Base-by-base conservation (phyloP, 495 filamentous ascomycete species). In the Friedmanniomyces endolithicus region DNA sequence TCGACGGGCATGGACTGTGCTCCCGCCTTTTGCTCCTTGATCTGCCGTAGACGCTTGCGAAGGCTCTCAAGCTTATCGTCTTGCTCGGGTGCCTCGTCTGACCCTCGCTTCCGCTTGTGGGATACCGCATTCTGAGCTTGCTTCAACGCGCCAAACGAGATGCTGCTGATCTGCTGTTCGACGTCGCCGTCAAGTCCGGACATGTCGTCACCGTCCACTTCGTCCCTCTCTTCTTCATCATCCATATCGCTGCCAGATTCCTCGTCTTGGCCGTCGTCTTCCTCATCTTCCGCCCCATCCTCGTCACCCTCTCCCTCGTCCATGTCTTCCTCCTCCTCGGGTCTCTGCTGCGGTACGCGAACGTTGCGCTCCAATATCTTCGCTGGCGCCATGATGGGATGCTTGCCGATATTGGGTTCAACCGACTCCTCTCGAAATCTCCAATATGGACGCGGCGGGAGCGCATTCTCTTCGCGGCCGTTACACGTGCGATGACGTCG, bases 101-200 rank as follows among this genome's bases (percentile, higher is more conserved):
- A 65, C 66, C 61, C 73, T 64, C 62, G 72, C 67, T 64, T 77
- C 65, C 50, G 75, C 70, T 69, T 77, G 64, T 50, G 62, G 69
- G 55, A 74, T 37, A 94, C 65, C 0, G 82, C 75, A 12, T 81
- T 79, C 72, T 94, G 85, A 1, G 92, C 92, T 75, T 86, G 85
- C 49, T 84, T 85, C 27, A 98, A 74, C 0, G 87, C 84, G 49
- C 88, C 88, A 65, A 98, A 98, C 29, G 89, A 90, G 50, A 96
- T 59, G 45, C 58, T 70, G 61, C 62, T 64, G 24, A 74, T 43
- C 48, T 64, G 56, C 17, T 71, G 63, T 31, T 72, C 65, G 19
- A 67, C 49, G 11, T 41, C 34, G 29, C 14, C 35, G 20, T 17
- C 34, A 25, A 16, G 12, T 19, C 14, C 23, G 67, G 62, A 53